Evolutionary conservation across 2,329 filamentous ascomycete genomes (phyloP).

Genomic region (Corniculantispora saksenae): DNA sequence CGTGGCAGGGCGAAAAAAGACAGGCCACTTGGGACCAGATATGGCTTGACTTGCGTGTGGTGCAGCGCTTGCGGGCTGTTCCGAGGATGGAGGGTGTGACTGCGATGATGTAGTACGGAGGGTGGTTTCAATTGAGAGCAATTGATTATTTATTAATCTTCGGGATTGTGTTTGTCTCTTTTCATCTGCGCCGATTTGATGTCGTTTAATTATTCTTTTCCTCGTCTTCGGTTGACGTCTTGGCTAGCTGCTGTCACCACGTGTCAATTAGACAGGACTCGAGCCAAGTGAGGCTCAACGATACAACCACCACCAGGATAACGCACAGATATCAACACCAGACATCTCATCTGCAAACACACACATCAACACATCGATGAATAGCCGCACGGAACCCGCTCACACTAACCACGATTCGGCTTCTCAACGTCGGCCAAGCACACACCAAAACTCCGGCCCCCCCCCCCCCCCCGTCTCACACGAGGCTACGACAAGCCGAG

Average conservation of each 20-base stretch:
- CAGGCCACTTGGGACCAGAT: constrained; percentile 8
- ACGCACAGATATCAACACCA: neutral
- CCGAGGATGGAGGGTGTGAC: constrained; percentile 6
- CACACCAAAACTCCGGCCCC: neutral
- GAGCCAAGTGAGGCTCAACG: too few species aligned
- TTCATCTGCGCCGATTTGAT: too few species aligned
- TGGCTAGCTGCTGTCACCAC: too few species aligned
- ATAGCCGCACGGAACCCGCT: neutral
- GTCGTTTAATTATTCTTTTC: too few species aligned
- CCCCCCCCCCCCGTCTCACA: neutral
- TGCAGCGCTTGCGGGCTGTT: neutral
- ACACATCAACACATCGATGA: neutral
- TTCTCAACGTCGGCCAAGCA: neutral
- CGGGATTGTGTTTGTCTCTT: neutral
- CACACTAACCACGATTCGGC: neutral
- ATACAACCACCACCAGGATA: neutral
- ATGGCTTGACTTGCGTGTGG: constrained; percentile 11
- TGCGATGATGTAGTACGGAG: neutral
- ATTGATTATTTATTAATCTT: neutral
- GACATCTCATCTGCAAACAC: neutral
- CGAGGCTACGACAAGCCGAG: neutral
- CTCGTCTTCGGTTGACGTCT: too few species aligned
- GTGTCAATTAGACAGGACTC: too few species aligned
- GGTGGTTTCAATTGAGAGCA: neutral
- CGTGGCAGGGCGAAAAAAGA: neutral